Evolutionary conservation across 78 protist genomes (phyloP).

Genomic region (Chrysochromulina tobinii): DNA sequence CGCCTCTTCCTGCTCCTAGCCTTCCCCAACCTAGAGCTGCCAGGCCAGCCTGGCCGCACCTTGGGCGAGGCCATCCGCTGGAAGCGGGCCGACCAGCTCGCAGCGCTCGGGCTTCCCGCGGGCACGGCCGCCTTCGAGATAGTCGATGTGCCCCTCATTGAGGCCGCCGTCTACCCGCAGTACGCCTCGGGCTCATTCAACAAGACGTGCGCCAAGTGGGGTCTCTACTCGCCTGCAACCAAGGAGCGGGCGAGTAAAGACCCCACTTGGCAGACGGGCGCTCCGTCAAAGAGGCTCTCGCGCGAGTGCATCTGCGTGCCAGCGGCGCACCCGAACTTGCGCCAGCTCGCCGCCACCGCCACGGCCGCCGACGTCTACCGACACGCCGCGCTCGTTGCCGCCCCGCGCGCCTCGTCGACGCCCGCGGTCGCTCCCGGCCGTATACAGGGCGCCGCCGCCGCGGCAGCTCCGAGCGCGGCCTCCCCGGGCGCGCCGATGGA

Average conservation of each 20-base stretch:
- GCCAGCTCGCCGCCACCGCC: too few relatives aligned
- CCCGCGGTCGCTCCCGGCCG: too few relatives aligned
- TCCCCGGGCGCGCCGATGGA: too few relatives aligned
- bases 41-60: background rate
- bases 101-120: background rate
- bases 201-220: background rate
- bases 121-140: background rate
- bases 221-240: background rate
- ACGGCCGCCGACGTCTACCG: too few relatives aligned
- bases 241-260: too few relatives aligned
- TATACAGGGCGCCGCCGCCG: too few relatives aligned
- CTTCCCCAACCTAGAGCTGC: background rate
- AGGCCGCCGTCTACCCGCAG: background rate
- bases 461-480: too few relatives aligned
- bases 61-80: background rate
- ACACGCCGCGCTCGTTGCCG: too few relatives aligned
- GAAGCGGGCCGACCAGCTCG: background rate
- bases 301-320: background rate
- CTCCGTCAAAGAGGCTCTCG: background rate
- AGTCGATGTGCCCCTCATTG: background rate
- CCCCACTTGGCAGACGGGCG: background rate
- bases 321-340: too few relatives aligned
- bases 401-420: too few relatives aligned
- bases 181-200: background rate
- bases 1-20: background rate